phyloP scores from a whole-genome alignment of 257 asterid species.

The Dorcoceras hygrometricum region DNA sequence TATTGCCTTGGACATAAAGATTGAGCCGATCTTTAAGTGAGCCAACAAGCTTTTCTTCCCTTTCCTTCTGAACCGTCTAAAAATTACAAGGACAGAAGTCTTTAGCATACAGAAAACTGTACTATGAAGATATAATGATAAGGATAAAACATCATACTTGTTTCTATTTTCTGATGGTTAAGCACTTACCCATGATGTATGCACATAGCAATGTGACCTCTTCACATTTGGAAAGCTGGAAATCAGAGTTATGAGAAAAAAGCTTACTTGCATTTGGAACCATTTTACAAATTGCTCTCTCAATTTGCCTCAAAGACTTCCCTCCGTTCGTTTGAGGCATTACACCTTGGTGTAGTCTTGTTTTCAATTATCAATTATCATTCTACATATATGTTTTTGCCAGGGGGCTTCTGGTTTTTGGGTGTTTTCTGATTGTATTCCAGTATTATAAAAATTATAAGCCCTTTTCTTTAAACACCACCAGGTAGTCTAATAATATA shows the following conservation, averaged over 20 bases:
- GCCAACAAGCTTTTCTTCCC: conserved; percentile 92
- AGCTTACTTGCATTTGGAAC: background rate
- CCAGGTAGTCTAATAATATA: background rate
- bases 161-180: conserved; percentile 6
- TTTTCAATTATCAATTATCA: too few relatives aligned
- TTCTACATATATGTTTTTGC: too few relatives aligned
- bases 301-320: background rate
- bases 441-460: too few relatives aligned
- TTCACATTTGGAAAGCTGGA: background rate
- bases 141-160: conserved; percentile 3
- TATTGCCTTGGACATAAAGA: conserved; percentile 84
- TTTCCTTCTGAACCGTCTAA: conserved; percentile 82
- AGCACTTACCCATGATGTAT: background rate
- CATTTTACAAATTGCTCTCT: background rate
- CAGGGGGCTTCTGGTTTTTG: background rate
- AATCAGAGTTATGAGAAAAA: background rate
- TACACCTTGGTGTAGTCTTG: background rate
- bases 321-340: background rate
- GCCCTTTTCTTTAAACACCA: background rate
- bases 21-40: conserved; percentile 75
- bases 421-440: background rate
- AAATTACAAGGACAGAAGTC: conserved; percentile 26
- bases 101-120: conserved; percentile 6
- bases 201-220: background rate
- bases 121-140: conserved; percentile 1